A percentile compares a stretch with the other conserved stretches of the same genome.
Conservation (phyloP, 2,329 filamentous ascomycete genomes). For the Geosmithia flava region DNA sequence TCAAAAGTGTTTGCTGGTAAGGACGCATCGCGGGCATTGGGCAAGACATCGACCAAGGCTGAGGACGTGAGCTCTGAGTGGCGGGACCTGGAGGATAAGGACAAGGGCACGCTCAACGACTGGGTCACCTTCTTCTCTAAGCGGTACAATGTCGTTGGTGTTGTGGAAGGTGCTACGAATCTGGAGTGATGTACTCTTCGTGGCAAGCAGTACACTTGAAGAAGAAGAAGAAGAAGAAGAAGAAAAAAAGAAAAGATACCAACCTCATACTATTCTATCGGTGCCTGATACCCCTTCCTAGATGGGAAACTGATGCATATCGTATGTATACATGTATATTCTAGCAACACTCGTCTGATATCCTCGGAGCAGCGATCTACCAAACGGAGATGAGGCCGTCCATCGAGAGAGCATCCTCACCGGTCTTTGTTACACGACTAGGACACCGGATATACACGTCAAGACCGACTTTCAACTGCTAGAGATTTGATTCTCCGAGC, state of each 20-base stretch:
- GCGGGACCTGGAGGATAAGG: constrained; percentile 70
- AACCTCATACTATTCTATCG: background rate
- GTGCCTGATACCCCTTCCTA: background rate
- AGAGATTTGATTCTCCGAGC: no score
- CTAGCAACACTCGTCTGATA: no score
- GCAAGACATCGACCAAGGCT: constrained; percentile 70
- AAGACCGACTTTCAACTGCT: no score
- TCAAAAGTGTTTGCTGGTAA: constrained; percentile 81
- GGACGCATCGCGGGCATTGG: constrained; percentile 87
- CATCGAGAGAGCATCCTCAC: no score
- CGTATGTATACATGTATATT: background rate
- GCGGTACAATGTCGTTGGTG: constrained; percentile 81
- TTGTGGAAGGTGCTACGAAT: constrained; percentile 49
- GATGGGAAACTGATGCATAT: no score
- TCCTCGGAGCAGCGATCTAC: no score
- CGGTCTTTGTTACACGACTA: no score
- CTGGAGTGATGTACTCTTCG: constrained; percentile 14
- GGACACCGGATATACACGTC: no score
- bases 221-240: background rate
- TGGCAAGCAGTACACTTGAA: background rate
- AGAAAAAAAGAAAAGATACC: background rate
- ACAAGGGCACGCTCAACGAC: constrained; percentile 75
- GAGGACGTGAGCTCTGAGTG: constrained; percentile 78
- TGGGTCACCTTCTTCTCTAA: constrained; percentile 97
- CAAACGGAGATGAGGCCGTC: no score